Evolutionary conservation across 129 eudicot genomes (phyloP).

Genomic region (Lactuca sativa): DNA sequence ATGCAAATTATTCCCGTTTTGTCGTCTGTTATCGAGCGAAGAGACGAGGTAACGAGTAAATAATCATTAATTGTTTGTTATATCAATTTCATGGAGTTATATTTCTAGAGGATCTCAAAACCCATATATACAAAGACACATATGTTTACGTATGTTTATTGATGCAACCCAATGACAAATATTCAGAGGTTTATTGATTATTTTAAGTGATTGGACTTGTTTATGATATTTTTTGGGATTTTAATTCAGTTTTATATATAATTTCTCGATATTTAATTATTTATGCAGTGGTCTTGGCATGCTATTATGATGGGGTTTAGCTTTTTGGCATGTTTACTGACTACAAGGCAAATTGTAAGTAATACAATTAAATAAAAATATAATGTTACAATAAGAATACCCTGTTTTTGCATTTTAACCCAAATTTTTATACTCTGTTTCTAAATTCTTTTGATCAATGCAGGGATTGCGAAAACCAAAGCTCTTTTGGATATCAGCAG

Average conservation of each 20-base stretch:
- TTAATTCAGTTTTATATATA: neutral
- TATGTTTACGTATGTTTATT: too few relatives aligned
- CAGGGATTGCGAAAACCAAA: slow-evolving; percentile 70
- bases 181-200: too few relatives aligned
- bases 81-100: neutral
- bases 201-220: too few relatives aligned
- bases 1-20: slow-evolving; percentile 85
- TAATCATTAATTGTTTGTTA: neutral
- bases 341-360: slow-evolving; percentile 73
- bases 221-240: too few relatives aligned
- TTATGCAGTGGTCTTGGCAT: slow-evolving; percentile 87
- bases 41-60: slow-evolving; percentile 52
- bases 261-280: neutral
- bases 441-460: slow-evolving; percentile 3
- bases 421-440: neutral
- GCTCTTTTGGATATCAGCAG: slow-evolving; percentile 93
- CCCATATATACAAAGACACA: neutral
- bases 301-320: slow-evolving; percentile 74
- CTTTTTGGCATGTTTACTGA: slow-evolving; percentile 53
- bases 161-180: too few relatives aligned
- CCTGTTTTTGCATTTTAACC: neutral
- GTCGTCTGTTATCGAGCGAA: slow-evolving; percentile 59
- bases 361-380: neutral
- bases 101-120: neutral
- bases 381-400: neutral